Base-by-base conservation (phyloP, 805 yeast species). In the Candida yuanshanica region DNA sequence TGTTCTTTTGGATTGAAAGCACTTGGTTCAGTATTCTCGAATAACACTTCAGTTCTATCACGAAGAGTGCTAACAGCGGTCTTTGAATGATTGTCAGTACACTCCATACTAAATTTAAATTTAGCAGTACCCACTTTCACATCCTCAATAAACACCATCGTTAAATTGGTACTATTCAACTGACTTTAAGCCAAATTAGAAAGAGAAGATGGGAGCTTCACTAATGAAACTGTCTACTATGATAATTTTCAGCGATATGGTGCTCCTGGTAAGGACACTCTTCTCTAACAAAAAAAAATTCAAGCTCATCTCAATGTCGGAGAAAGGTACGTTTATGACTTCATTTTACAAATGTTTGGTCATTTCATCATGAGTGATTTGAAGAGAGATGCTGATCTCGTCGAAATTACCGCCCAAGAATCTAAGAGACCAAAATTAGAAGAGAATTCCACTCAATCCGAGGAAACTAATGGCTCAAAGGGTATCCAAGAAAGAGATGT, bases 401-500 rank as follows among this genome's bases (percentile, higher is more conserved):
- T 41, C 21, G 48, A 36, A 11, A 46, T 38, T 9, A 40, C 41
- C 9, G 20, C 44, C 29, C 17, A 34, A 4, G 55, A 50, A 5
- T 26, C 35, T 12, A 56, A 59, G 45, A 55, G 48, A 35, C 40
- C 43, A 4, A 55, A 51, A 35, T 24, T 42, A 32, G 48, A 46
- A 18, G 25, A 39, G 4, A 26, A 38, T 5, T 22, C 14, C 5
- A 20, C 44, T n/a, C 32, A 37, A 6, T n/a, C 49, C 6, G 25
- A 40, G 12, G 50, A 50, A 20, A 41, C 38, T 5, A 32, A 22
- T 3, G 26, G 37, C 13, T 13, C 40, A 16, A 50, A 48, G 37
- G 81, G 83, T 9, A 73, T 83, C 36, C 73, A 70, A 39, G 96
- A 90, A 57, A 27, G 49, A 2, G 95, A 89, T 59, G 99, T 93